These are phyloP conservation scores for Neopestalotiopsis sp. DNA, from an alignment of 2,329 filamentous ascomycete genomes.

Conservation along the genomic window DNA sequence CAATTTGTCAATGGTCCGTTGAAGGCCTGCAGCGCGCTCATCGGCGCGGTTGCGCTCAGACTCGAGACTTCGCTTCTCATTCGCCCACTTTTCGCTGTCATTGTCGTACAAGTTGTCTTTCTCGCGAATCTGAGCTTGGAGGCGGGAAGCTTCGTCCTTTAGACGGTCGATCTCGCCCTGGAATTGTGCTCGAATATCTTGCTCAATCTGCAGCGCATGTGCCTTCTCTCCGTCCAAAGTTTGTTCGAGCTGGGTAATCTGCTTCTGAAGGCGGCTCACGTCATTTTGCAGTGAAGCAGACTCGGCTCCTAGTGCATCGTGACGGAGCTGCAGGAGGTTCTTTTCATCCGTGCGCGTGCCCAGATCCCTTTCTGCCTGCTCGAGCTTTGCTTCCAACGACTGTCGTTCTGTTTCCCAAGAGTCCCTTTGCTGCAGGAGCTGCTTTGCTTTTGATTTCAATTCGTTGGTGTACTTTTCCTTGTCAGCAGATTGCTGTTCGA, in stretches of 20 bases:
- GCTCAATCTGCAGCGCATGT: slow-evolving; percentile 64
- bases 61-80: slow-evolving; percentile 67
- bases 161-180: slow-evolving; percentile 59
- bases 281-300: slow-evolving; percentile 71
- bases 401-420: slow-evolving; percentile 42
- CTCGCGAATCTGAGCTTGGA: slow-evolving; percentile 69
- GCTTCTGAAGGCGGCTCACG: slow-evolving; percentile 53
- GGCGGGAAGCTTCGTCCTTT: slow-evolving; percentile 59
- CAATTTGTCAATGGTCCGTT: slow-evolving; percentile 73
- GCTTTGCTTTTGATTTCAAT: slow-evolving; percentile 49
- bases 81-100: slow-evolving; percentile 75
- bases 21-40: slow-evolving; percentile 69
- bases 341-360: slow-evolving; percentile 68
- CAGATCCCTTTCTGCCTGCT: slow-evolving; percentile 64
- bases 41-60: slow-evolving; percentile 70
- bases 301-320: slow-evolving; percentile 70
- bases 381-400: slow-evolving; percentile 54
- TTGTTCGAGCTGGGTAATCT: slow-evolving; percentile 52
- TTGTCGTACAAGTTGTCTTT: slow-evolving; percentile 74
- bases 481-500: slow-evolving; percentile 56
- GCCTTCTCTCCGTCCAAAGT: slow-evolving; percentile 59
- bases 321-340: slow-evolving; percentile 69
- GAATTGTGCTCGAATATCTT: slow-evolving; percentile 60
- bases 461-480: slow-evolving; percentile 52
- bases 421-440: slow-evolving; percentile 49